Percentiles rank a stretch among this genome's conserved stretches.
phyloP scores from a whole-genome alignment of 768 basidiomycete genomes.

The Kwoniella mangroviensis region DNA sequence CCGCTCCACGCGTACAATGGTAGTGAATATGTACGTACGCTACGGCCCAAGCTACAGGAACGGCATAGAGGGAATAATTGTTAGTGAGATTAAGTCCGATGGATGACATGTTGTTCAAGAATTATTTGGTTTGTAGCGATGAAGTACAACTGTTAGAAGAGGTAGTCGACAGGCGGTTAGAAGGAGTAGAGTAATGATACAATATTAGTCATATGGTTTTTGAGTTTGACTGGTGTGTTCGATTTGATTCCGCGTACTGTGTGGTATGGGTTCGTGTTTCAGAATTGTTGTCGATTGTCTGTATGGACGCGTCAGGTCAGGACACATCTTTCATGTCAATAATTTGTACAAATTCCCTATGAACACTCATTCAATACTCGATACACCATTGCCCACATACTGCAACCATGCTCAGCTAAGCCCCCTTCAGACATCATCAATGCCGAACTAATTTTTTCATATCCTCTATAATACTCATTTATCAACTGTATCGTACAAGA shows the following conservation, averaged over 20 bases:
- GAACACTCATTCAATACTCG: background rate
- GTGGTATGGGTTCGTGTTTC: no score
- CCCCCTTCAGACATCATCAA: background rate
- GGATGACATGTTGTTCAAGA: slow-evolving; percentile 9
- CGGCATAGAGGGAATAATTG: slow-evolving; percentile 50
- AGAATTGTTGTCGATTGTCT: no score
- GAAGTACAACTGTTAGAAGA: no score
- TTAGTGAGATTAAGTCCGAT: slow-evolving; percentile 27
- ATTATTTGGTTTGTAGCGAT: background rate
- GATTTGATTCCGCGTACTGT: no score
- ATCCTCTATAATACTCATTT: background rate
- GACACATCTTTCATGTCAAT: background rate
- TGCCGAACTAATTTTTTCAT: background rate
- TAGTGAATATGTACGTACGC: slow-evolving; percentile 26
- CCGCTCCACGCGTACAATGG: no score
- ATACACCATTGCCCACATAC: background rate
- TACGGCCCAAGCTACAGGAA: slow-evolving; percentile 42
- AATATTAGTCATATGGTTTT: no score
- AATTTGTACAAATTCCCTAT: background rate
- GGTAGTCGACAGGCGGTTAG: no score
- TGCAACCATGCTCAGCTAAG: background rate
- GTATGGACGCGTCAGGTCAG: no score
- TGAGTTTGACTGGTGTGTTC: no score
- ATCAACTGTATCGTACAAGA: background rate
- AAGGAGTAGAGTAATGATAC: no score